These are phyloP conservation scores for Elaeis guineensis DNA, from an alignment of 176 grass and related monocot genomes.

Conservation along the genomic window DNA sequence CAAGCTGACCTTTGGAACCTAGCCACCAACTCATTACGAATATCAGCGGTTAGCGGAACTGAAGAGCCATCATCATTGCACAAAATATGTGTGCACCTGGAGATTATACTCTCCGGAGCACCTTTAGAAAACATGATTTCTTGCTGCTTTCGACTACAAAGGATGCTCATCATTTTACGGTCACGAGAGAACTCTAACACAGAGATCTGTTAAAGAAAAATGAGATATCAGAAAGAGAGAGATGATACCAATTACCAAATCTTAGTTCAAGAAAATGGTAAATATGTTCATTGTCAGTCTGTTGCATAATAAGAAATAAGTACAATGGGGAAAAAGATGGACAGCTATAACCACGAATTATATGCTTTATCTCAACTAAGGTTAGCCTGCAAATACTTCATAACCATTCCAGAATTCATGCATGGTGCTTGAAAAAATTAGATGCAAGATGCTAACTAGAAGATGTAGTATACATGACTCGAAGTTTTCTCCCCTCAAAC, in stretches of 20 bases:
- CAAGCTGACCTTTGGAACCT: conserved; percentile 71
- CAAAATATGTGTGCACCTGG: conserved; percentile 85
- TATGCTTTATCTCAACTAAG: too few relatives aligned
- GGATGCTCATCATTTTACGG: conserved; percentile 99
- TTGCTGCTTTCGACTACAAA: conserved; percentile 87
- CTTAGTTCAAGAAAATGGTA: not conserved
- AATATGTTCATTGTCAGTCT: too few relatives aligned
- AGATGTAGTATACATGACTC: too few relatives aligned
- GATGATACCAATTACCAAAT: not conserved
- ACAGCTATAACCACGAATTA: too few relatives aligned
- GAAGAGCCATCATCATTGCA: conserved; percentile 95
- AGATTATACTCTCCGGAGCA: conserved; percentile 87
- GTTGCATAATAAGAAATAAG: too few relatives aligned
- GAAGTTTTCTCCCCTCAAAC: too few relatives aligned
- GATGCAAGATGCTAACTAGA: too few relatives aligned
- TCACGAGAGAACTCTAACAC: conserved; percentile 91
- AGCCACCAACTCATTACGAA: conserved; percentile 71
- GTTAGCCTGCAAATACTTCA: too few relatives aligned
- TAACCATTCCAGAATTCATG: too few relatives aligned
- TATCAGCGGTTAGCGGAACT: conserved; percentile 70
- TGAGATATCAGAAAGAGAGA: conserved; percentile 14
- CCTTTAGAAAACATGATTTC: conserved; percentile 99
- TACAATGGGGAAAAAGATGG: too few relatives aligned
- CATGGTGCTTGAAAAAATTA: too few relatives aligned
- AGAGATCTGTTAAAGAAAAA: conserved; percentile 56